Percentiles rank a stretch among this genome's conserved stretches.
phyloP scores from a whole-genome alignment of 352 stramenopile species.

The Phytopythium ostracodes region DNA sequence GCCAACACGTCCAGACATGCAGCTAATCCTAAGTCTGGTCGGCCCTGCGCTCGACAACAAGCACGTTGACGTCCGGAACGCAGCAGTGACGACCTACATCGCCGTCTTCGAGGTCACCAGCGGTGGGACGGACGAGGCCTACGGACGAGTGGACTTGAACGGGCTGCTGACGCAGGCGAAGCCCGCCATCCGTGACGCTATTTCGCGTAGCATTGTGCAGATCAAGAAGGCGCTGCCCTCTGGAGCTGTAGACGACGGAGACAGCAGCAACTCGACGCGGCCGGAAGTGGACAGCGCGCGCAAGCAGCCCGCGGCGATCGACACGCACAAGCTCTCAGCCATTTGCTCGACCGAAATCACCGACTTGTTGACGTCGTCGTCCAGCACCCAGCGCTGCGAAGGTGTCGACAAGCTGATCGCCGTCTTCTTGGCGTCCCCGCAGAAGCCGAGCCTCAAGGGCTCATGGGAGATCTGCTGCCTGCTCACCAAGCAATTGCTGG shows the following conservation, averaged over 20 bases:
- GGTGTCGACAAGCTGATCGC: conserved; percentile 58
- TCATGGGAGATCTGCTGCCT: conserved; percentile 74
- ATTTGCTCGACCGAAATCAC: conserved; percentile 55
- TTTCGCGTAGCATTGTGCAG: conserved; percentile 69
- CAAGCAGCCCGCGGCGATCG: conserved; percentile 37
- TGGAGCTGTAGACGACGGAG: conserved; percentile 2
- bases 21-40: conserved; percentile 43
- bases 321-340: conserved; percentile 52
- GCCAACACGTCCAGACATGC: conserved; percentile 23
- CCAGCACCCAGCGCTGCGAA: conserved; percentile 33
- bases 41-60: conserved; percentile 71
- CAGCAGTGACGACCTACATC: conserved; percentile 57
- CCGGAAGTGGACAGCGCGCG: conserved; percentile 52
- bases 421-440: conserved; percentile 24
- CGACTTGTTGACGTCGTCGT: conserved; percentile 37
- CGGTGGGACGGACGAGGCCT: conserved; percentile 24
- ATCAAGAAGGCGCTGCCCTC: conserved; percentile 39
- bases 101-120: conserved; percentile 73
- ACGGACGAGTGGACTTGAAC: conserved; percentile 51
- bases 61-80: conserved; percentile 76
- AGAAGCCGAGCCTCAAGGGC: conserved; percentile 42
- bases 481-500: conserved; percentile 57
- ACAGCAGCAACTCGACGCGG: conserved; percentile 14
- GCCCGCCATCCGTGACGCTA: conserved; percentile 64
- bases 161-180: conserved; percentile 60